Base-by-base conservation (phyloP, 106 monocot species). In the Apostasia shenzhenica region DNA sequence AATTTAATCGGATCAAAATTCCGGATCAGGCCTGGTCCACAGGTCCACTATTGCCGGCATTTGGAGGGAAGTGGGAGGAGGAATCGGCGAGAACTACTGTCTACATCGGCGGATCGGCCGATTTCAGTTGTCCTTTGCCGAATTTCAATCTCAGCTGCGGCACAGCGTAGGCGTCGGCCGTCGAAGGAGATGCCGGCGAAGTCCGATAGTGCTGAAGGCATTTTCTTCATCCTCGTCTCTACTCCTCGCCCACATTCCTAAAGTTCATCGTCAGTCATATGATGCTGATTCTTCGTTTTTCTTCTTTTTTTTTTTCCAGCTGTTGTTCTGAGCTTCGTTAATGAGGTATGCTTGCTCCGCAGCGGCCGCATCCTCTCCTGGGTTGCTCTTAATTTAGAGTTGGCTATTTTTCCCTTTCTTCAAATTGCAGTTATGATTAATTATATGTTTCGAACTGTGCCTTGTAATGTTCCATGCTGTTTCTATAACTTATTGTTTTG, bases 151-250 rank as follows among this genome's bases (percentile, higher is more conserved):
- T 26, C 26, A 26, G 26, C 26, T 26, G 26, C 26, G 26, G 26
- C 26, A 26, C 26, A 26, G 26, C 26, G 26, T 26, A 26, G 50
- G 37, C 47, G 52, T 8, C 67, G 52, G 53, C 39, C 48, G 57
- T 56, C n/a, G 73, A 3, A 60, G 44, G 40, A 55, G 43, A 84
- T 84, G 84, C 50, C 84, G 54, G 76, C 80, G 51, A 84, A 84
- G 69, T 69, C 84, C 50, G 84, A 84, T 41, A 84, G 80, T 66
- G 70, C 70, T 8, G 80, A 84, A 70, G 84, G 84, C 72, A 72
- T 42, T 43, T 49, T 61, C 2, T 45, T 53, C 56, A 26, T 38
- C 7, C 3, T 55, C 56, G 54, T 48, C 57, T 9, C 48, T 37
- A 3, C n/a, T 63, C 46, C 46, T 9, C 10, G 43, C 41, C 3